A percentile compares a stretch with the other conserved stretches of the same genome.
These are phyloP conservation scores for Rhizodiscina lignyota DNA, from an alignment of 495 filamentous ascomycete species.

Conservation along the genomic window DNA sequence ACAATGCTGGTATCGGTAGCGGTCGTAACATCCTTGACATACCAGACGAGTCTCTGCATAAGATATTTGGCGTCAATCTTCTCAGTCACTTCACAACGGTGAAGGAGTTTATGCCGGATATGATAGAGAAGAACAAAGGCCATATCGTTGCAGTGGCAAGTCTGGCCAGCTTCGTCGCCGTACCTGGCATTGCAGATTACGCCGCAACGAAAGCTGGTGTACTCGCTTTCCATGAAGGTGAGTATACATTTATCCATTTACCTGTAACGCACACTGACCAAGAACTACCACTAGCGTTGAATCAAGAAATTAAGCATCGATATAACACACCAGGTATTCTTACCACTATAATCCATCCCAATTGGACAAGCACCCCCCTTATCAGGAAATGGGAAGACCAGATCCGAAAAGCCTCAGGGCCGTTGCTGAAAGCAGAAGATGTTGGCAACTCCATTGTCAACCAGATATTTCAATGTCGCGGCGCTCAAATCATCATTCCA, in stretches of 20 bases:
- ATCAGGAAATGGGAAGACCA: background rate
- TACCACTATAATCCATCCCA: slow-evolving; percentile 21
- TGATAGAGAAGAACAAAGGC: slow-evolving; percentile 42
- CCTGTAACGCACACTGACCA: background rate
- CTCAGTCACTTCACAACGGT: slow-evolving; percentile 40
- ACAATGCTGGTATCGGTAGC: slow-evolving; percentile 41
- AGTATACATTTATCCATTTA: background rate
- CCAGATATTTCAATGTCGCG: slow-evolving; percentile 11
- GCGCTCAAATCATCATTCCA: slow-evolving; percentile 12
- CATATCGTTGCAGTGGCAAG: slow-evolving; percentile 41
- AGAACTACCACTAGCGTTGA: slow-evolving; percentile 6
- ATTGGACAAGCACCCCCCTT: slow-evolving; percentile 16
- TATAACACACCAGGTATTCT: slow-evolving; percentile 19
- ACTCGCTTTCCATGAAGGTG: slow-evolving; percentile 34
- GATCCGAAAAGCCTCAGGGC: slow-evolving; percentile 8
- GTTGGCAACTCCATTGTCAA: slow-evolving; percentile 13
- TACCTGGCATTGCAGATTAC: slow-evolving; percentile 37
- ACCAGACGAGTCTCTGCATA: slow-evolving; percentile 27
- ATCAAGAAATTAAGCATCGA: slow-evolving; percentile 16
- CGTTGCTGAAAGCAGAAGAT: slow-evolving; percentile 9
- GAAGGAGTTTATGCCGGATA: slow-evolving; percentile 42
- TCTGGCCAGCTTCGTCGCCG: slow-evolving; percentile 34
- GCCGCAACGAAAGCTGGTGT: slow-evolving; percentile 38
- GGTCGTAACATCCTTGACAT: slow-evolving; percentile 30
- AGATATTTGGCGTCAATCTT: slow-evolving; percentile 43